Conservation (phyloP, 1,284 basidiomycete genomes). For the Ustilago hordei region DNA sequence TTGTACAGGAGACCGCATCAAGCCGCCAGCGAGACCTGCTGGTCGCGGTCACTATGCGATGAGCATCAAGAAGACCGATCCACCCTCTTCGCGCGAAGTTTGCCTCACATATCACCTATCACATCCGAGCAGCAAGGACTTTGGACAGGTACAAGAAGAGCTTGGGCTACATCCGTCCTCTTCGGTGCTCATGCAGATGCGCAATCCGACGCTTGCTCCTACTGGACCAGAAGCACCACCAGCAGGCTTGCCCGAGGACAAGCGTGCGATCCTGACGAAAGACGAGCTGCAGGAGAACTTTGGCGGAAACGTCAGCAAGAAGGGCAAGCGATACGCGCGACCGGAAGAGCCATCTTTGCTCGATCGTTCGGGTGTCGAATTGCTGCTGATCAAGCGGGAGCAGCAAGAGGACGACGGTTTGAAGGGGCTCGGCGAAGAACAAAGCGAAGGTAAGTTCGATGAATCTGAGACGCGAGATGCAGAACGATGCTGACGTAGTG, state of each 20-base stretch:
- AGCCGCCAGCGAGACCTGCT: constrained; percentile 47
- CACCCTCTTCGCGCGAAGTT: constrained; percentile 49
- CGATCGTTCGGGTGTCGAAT: constrained; percentile 55
- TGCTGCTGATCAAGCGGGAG: constrained; percentile 51
- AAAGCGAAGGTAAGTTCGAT: constrained; percentile 33
- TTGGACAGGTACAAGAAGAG: constrained; percentile 55
- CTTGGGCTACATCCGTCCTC: constrained; percentile 48
- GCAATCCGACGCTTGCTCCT: constrained; percentile 54
- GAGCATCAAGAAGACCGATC: constrained; percentile 45
- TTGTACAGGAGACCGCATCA: constrained; percentile 43
- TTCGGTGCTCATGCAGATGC: constrained; percentile 51
- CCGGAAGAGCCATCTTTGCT: constrained; percentile 50
- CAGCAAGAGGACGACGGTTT: constrained; percentile 47
- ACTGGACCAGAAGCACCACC: constrained; percentile 45
- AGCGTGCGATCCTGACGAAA: constrained; percentile 48
- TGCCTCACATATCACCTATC: constrained; percentile 55
- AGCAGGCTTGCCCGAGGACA: constrained; percentile 42
- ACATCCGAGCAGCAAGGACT: constrained; percentile 49
- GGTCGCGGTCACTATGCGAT: constrained; percentile 56
- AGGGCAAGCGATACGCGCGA: constrained; percentile 53
- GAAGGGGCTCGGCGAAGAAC: constrained; percentile 48
- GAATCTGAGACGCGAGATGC: neutral
- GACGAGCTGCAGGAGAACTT: constrained; percentile 54
- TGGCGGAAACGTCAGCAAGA: constrained; percentile 48
- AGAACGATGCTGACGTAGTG: neutral